Percentiles rank a stretch among this genome's conserved stretches.
phyloP scores from a whole-genome alignment of 768 basidiomycete genomes.

The Imleria badia region DNA sequence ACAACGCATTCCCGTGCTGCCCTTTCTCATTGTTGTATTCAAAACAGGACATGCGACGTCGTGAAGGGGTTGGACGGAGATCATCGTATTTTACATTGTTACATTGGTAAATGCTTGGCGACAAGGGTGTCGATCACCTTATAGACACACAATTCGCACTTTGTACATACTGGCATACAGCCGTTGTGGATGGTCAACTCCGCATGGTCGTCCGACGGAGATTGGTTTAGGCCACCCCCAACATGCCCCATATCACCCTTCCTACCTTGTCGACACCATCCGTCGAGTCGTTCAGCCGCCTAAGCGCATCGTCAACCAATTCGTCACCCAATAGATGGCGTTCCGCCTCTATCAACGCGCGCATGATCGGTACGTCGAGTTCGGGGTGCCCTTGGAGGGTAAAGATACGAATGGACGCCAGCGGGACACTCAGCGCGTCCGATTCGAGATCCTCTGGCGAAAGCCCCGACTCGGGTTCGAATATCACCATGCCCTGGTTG shows the following conservation, averaged over 20 bases:
- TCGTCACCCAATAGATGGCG: background rate
- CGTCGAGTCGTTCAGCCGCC: background rate
- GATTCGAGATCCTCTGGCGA: background rate
- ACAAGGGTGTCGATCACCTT: background rate
- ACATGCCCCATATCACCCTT: background rate
- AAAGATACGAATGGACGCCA: background rate
- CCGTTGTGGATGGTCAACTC: background rate
- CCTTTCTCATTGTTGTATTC: constrained; percentile 79
- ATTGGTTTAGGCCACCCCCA: background rate
- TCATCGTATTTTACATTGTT: background rate
- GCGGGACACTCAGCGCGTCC: background rate
- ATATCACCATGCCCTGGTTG: background rate
- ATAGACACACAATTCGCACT: background rate
- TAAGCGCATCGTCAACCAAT: background rate
- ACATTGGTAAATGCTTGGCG: constrained; percentile 5
- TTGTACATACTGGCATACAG: too few species aligned
- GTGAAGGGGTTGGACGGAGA: background rate
- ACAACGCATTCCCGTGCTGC: too few species aligned
- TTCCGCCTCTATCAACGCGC: background rate
- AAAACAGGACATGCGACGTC: constrained; percentile 53
- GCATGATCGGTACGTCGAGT: background rate
- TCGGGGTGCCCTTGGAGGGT: background rate
- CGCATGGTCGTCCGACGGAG: background rate
- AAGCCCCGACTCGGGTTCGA: background rate
- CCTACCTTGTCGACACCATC: background rate